phyloP scores from a whole-genome alignment of 129 eudicot genomes.

The Solidago caesia region DNA sequence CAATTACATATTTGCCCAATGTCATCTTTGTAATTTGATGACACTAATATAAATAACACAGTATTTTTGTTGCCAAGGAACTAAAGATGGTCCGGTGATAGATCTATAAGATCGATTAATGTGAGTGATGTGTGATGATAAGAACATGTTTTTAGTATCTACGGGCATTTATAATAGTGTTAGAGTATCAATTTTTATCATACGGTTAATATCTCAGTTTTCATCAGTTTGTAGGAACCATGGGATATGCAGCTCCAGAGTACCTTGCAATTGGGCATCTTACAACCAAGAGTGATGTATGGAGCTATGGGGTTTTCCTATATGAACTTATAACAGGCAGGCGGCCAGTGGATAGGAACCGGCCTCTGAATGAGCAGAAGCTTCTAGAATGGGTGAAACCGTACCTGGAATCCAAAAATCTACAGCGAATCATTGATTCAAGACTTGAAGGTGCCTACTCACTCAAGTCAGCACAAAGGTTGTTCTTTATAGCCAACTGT shows the following conservation, averaged over 20 bases:
- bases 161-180: too few species aligned
- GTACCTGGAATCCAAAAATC: conserved; percentile 56
- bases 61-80: too few species aligned
- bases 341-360: conserved; percentile 51
- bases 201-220: background rate
- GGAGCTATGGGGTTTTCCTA: conserved; percentile 68
- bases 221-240: conserved; percentile 58
- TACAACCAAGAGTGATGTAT: conserved; percentile 55
- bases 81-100: too few species aligned
- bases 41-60: too few species aligned
- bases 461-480: conserved; percentile 61
- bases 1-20: too few species aligned
- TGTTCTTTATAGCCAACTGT: conserved; percentile 63
- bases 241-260: conserved; percentile 74
- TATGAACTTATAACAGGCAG: conserved; percentile 73
- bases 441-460: conserved; percentile 65
- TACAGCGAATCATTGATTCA: conserved; percentile 62
- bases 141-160: too few species aligned
- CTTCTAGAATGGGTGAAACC: conserved; percentile 87
- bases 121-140: background rate
- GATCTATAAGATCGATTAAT: too few species aligned
- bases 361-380: conserved; percentile 71
- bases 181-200: background rate
- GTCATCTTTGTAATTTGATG: too few species aligned
- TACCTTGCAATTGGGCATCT: conserved; percentile 56